Evolutionary conservation across 441 rosid genomes (phyloP), one percentile per base, ranked within the genome.

Genomic region (Lagerstroemia fauriei): DNA sequence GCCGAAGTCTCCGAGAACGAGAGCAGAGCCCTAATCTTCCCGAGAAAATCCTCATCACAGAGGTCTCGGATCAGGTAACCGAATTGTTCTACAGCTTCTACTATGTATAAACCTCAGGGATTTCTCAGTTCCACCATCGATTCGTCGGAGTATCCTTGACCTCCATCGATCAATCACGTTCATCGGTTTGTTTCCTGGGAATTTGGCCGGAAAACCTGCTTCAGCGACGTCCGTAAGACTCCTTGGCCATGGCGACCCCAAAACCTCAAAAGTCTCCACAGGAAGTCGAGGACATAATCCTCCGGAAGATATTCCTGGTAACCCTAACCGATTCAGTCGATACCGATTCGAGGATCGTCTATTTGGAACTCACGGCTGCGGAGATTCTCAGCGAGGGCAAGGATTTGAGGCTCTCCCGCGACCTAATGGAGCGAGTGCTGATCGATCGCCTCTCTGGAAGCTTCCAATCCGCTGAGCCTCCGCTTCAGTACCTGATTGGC

Each of bases 351-450:
- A 87, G 93, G 68, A 46, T 90, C 56, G 90, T 90, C 44, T 92
- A 95, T 87, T 83, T 95, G 71, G 97, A 92, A 87, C 87, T 92
- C 90, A 89, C 97, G 0, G 99, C 98, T 2, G 98, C 99, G 9
- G 99, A 94, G 91, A 87, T 97, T 87, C 96, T 97, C 82, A 95
- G 99, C 87, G 98, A 97, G 90, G 94, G 95, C 34, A 92, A 85
- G 80, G 92, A 89, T 25, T 84, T 95, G 82, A 86, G 81, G 72
- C 93, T 97, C 47, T 90, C 87, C 41, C 93, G 98, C 59, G 97
- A 93, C 87, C 78, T 94, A 65, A 83, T 95, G 86, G 99, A 97
- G 83, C 88, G 97, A 48, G 89, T 94, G 7, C 83, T 95, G 20
- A 89, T 97, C 56, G 99, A 95, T 85, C 95, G 98, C 69, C 93